phyloP scores from a whole-genome alignment of 257 asterid species.

The Ilex asprella region DNA sequence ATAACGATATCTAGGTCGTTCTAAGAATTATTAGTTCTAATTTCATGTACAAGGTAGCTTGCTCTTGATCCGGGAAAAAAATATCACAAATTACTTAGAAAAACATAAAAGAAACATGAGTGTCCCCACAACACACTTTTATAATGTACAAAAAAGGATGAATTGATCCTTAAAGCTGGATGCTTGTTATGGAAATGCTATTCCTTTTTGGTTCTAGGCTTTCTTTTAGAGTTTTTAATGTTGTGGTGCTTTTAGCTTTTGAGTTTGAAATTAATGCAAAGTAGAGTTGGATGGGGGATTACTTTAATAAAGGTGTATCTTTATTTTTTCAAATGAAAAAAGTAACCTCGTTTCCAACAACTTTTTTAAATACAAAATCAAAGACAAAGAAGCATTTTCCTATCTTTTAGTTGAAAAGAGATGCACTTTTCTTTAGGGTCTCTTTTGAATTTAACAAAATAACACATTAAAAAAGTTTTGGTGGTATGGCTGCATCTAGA shows the following conservation, averaged over 20 bases:
- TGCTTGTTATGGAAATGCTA: constrained; percentile 36
- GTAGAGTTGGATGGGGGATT: constrained; percentile 20
- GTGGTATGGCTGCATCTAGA: constrained; percentile 6
- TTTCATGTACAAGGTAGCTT: too few species aligned
- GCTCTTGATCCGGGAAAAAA: not conserved
- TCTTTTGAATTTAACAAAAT: constrained; percentile 19
- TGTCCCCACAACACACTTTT: not conserved
- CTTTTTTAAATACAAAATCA: constrained; percentile 11
- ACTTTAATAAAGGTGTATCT: constrained; percentile 41
- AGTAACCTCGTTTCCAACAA: constrained; percentile 31
- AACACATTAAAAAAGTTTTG: constrained; percentile 12
- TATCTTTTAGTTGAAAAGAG: constrained; percentile 48
- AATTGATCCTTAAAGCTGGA: constrained; percentile 27
- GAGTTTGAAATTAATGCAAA: constrained; percentile 11
- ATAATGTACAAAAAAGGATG: constrained; percentile 8
- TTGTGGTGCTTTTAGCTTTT: constrained; percentile 20
- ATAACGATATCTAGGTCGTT: too few species aligned
- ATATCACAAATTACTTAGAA: not conserved
- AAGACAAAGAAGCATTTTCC: constrained; percentile 34
- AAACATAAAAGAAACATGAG: not conserved
- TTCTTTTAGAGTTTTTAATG: constrained; percentile 12
- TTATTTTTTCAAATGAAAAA: constrained; percentile 32
- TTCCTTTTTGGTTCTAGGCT: constrained; percentile 33
- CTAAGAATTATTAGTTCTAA: too few species aligned
- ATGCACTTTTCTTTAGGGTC: constrained; percentile 29